Percentiles rank a stretch among this genome's conserved stretches.
These are phyloP conservation scores for Gyromitra esculenta DNA, from an alignment of 2,329 filamentous ascomycete genomes.

Conservation along the genomic window DNA sequence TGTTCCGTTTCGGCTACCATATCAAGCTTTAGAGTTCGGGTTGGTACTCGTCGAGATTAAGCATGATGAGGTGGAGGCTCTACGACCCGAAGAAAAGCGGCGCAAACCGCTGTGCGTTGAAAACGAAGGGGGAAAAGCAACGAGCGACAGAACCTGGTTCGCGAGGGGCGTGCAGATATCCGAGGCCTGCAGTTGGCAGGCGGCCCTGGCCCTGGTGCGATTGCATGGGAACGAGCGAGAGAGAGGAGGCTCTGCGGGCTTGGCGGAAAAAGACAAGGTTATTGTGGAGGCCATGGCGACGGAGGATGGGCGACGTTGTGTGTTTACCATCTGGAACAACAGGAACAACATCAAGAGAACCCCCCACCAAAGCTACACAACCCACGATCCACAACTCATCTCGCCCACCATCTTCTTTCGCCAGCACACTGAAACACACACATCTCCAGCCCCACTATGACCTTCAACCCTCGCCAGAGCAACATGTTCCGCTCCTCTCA, in stretches of 20 bases:
- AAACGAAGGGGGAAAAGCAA: constrained; percentile 4
- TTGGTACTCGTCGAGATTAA: constrained; percentile 7
- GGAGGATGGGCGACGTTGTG: constrained; percentile 7
- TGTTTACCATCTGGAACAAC: constrained; percentile 22
- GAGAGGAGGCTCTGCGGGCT: neutral
- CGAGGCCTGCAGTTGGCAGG: neutral
- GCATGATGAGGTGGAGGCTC: constrained; percentile 38
- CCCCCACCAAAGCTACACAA: neutral
- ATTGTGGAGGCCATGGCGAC: constrained; percentile 38
- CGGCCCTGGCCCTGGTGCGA: neutral
- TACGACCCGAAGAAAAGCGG: constrained; percentile 47
- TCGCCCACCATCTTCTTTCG: neutral
- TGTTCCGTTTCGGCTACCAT: constrained; percentile 13
- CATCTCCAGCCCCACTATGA: constrained; percentile 16
- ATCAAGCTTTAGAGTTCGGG: constrained; percentile 3
- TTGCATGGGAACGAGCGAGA: neutral
- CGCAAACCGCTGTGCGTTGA: constrained; percentile 21
- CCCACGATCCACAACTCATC: neutral
- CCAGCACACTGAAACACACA: neutral
- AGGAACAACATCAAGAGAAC: neutral
- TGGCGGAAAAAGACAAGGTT: neutral
- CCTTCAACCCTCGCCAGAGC: constrained; percentile 48
- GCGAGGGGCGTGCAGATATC: constrained; percentile 9
- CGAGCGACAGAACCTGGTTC: neutral
- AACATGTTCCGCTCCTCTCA: constrained; percentile 49